Conservation (phyloP, 148 eudicot species). For the Diospyros lotus region DNA sequence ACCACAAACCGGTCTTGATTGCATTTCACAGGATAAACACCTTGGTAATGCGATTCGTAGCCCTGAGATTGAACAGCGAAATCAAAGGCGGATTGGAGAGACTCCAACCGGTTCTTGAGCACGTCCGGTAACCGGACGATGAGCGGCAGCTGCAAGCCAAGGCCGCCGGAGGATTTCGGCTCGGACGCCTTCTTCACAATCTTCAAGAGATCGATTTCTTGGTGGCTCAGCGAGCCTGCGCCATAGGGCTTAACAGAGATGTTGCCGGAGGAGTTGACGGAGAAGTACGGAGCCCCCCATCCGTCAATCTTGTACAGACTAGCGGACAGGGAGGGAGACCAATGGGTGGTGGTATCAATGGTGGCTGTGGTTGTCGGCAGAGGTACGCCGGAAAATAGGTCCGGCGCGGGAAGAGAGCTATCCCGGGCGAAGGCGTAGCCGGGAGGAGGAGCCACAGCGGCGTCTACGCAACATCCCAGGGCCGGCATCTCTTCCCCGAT, state of each 20-base stretch:
- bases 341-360: slow-evolving; percentile 19
- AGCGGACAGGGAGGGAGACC: slow-evolving; percentile 60
- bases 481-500: slow-evolving; percentile 79
- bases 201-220: slow-evolving; percentile 76
- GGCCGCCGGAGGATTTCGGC: slow-evolving; percentile 52
- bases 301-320: slow-evolving; percentile 54
- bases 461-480: slow-evolving; percentile 44
- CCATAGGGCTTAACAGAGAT: slow-evolving; percentile 60
- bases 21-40: slow-evolving; percentile 93
- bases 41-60: slow-evolving; percentile 74
- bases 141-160: slow-evolving; percentile 71
- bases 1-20: slow-evolving; percentile 80
- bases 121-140: slow-evolving; percentile 81
- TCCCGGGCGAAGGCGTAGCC: slow-evolving; percentile 29
- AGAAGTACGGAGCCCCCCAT: slow-evolving; percentile 88
- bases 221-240: slow-evolving; percentile 49
- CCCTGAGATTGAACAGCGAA: slow-evolving; percentile 48
- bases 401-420: slow-evolving; percentile 62
- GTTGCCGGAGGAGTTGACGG: slow-evolving; percentile 64
- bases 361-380: slow-evolving; percentile 26
- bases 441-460: slow-evolving; percentile 43
- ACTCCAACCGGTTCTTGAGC: slow-evolving; percentile 61
- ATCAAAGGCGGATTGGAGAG: slow-evolving; percentile 71
- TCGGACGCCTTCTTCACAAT: slow-evolving; percentile 80
- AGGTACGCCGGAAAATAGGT: slow-evolving; percentile 32